A percentile compares a stretch with the other conserved stretches of the same genome.
These are phyloP conservation scores for Byssochlamys sp. DNA, from an alignment of 2,329 filamentous ascomycete species.

Conservation along the genomic window DNA sequence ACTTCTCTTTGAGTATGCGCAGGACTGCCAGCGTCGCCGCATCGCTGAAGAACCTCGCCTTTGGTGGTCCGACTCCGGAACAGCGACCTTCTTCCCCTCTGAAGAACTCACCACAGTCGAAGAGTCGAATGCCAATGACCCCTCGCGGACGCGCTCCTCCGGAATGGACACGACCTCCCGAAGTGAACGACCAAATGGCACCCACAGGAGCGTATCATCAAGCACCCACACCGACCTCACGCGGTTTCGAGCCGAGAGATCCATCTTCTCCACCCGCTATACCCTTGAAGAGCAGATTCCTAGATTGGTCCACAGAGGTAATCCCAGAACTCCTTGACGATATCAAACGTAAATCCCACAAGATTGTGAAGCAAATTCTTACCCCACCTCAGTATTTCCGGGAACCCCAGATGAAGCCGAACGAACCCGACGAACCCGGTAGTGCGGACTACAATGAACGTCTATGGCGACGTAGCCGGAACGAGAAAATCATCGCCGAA, in stretches of 20 bases:
- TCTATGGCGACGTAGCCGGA: conserved; percentile 82
- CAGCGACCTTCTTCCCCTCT: conserved; percentile 16
- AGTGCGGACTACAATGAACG: conserved; percentile 93
- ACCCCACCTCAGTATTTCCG: conserved; percentile 63
- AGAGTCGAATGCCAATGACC: conserved; percentile 30
- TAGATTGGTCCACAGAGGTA: conserved; percentile 86
- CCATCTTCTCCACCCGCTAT: conserved; percentile 52
- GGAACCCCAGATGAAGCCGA: conserved; percentile 94
- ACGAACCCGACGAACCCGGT: conserved; percentile 89
- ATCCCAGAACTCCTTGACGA: conserved; percentile 13
- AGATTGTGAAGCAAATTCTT: conserved; percentile 15
- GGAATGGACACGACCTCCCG: conserved; percentile 58
- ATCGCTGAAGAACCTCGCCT: conserved; percentile 53
- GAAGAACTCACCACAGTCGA: conserved; percentile 18
- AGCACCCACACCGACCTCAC: conserved; percentile 69
- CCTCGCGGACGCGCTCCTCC: conserved; percentile 44
- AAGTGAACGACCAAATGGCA: conserved; percentile 61
- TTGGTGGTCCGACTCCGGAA: conserved; percentile 36
- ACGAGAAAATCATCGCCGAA: conserved; percentile 81
- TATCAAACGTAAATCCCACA: conserved; percentile 5
- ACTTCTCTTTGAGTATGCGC: conserved; percentile 51
- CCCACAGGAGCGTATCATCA: conserved; percentile 63
- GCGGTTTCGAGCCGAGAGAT: conserved; percentile 58
- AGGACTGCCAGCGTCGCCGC: conserved; percentile 57
- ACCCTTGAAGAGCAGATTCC: conserved; percentile 71